Percentiles rank a stretch among this genome's conserved stretches.
phyloP scores from a whole-genome alignment of 495 filamentous ascomycete species.

The Podospora tetraspora region DNA sequence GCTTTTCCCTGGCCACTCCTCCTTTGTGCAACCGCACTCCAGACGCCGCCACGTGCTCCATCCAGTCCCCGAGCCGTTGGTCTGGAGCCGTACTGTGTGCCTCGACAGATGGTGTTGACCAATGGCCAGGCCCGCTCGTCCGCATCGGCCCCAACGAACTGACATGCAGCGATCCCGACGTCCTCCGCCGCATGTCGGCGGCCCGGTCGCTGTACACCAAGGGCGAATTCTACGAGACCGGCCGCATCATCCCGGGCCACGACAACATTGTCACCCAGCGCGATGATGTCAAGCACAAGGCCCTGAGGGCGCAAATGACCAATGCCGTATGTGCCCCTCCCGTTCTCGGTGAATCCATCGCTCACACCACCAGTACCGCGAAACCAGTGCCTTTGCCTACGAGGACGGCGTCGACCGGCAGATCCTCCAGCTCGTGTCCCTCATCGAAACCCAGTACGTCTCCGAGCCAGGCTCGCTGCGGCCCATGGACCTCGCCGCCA shows the following conservation, averaged over 20 bases:
- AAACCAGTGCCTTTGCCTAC: slow-evolving; percentile 38
- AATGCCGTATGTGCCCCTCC: slow-evolving; percentile 17
- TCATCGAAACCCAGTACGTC: slow-evolving; percentile 44
- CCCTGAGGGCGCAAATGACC: slow-evolving; percentile 29
- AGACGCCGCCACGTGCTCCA: neutral
- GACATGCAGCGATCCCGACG: slow-evolving; percentile 31
- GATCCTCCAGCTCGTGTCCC: slow-evolving; percentile 37
- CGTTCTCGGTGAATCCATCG: neutral
- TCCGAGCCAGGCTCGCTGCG: slow-evolving; percentile 39
- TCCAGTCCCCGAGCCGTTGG: neutral
- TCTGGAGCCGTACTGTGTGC: neutral
- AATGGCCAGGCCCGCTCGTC: slow-evolving; percentile 25
- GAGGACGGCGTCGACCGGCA: slow-evolving; percentile 44
- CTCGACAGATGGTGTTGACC: neutral
- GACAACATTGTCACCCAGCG: slow-evolving; percentile 35
- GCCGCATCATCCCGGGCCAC: slow-evolving; percentile 39
- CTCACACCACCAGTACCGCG: slow-evolving; percentile 23
- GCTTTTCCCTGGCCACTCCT: neutral
- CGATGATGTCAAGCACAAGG: slow-evolving; percentile 29
- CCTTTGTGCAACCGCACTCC: neutral
- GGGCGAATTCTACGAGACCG: slow-evolving; percentile 39
- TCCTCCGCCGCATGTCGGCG: slow-evolving; percentile 27
- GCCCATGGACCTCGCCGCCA: slow-evolving; percentile 41
- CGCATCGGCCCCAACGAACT: slow-evolving; percentile 36
- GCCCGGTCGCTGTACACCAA: slow-evolving; percentile 30